These are phyloP conservation scores for Neurospora tetraspora DNA, from an alignment of 495 filamentous ascomycete genomes.

Conservation along the genomic window DNA sequence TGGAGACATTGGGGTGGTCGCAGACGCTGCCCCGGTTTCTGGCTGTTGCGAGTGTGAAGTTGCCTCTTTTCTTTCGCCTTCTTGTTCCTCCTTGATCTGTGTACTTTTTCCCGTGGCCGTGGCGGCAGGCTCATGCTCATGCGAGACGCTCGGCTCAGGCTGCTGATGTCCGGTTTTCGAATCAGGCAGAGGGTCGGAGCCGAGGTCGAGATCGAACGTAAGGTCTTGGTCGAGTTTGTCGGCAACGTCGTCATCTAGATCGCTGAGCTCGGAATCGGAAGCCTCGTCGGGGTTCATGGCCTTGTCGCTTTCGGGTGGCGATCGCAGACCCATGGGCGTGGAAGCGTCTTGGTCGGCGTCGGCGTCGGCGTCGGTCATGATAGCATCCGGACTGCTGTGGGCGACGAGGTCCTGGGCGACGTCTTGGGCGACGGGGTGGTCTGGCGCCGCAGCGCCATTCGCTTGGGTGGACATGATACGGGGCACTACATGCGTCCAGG, in stretches of 20 bases:
- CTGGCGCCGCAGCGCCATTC: constrained; percentile 29
- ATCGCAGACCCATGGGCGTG: constrained; percentile 36
- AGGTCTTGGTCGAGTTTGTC: constrained; percentile 16
- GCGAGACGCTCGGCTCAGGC: neutral
- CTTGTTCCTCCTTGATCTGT: constrained; percentile 27
- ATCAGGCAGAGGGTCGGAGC: constrained; percentile 4
- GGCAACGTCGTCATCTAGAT: constrained; percentile 39
- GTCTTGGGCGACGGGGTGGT: constrained; percentile 9
- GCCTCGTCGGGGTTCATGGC: constrained; percentile 34
- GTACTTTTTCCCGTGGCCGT: constrained; percentile 19
- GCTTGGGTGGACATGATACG: constrained; percentile 29
- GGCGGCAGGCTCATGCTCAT: constrained; percentile 5
- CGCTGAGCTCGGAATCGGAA: constrained; percentile 48
- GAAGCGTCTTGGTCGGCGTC: constrained; percentile 9
- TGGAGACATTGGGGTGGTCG: neutral
- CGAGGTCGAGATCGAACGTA: constrained; percentile 6
- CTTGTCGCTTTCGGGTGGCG: constrained; percentile 42
- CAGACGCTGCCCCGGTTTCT: neutral
- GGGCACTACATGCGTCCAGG: constrained; percentile 28
- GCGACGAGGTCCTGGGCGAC: neutral
- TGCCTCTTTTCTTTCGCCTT: neutral
- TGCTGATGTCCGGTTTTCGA: neutral
- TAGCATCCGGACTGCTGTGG: constrained; percentile 1
- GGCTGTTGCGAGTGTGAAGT: neutral
- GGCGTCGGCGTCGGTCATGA: constrained; percentile 6